Base-by-base conservation (phyloP, 2,329 filamentous ascomycete species). In the Alternaria angustiovoidea region DNA sequence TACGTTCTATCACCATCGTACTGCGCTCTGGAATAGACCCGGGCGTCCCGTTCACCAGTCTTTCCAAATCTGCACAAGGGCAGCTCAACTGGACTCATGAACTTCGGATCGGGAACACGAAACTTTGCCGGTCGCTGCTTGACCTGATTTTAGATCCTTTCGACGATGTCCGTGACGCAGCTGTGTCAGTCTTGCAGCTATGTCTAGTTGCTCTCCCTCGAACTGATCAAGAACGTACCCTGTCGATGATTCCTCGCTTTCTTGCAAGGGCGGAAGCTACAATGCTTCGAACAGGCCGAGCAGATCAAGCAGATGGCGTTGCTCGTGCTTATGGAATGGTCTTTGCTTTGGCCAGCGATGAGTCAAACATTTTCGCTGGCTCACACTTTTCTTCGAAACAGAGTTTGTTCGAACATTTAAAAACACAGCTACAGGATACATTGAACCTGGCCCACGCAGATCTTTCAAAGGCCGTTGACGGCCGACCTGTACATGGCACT, bases 301-400 rank as follows among this genome's bases (percentile, higher is more conserved):
- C 93, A 12, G 94, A 98, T 74, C 92, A 97, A 75, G 93, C 94
- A 1, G 94, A 99, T 78, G 94, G 94, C 9, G 89, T 95, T 48
- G 94, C 94, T 34, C 88, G 92, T 54, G 84, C 90, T 3, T 91
- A 90, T 62, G 88, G 91, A 41, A 80, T 96, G 16, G 77, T 93
- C 1, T 93, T 93, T 4, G 92, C 89, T 57, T 66, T 71, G 54
- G 67, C 62, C 36, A 22, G 36, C 49, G n/a, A 66, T 22, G 49
- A 54, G 20, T 7, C 54, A 38, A 51, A 34, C n/a, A 5, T 39
- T 44, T 28, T 49, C 8, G 44, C 32, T 39, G 42, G 78, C 71
- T 34, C 38, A 26, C 26, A 43, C 6, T 52, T 62, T 4, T 59
- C 64, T 16, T 62, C 65, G 0, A 81, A 80, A 54, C 56, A 85